Evolutionary conservation across 768 basidiomycete species (phyloP).

Genomic region (Mycena crocata): DNA sequence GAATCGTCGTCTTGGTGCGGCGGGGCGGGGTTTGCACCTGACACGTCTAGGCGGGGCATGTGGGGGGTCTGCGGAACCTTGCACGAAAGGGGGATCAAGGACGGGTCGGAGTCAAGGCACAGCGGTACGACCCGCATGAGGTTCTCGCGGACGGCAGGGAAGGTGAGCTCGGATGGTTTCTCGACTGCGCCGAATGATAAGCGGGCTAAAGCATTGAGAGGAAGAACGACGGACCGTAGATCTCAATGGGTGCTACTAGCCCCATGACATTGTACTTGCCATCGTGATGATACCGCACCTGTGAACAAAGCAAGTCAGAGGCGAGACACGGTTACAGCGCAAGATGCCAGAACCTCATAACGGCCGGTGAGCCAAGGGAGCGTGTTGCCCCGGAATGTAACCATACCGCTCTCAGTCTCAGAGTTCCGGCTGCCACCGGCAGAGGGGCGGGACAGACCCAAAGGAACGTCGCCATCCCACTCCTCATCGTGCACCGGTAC

Average conservation of each 20-base stretch:
- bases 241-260: conserved; percentile 85
- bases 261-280: conserved; percentile 98
- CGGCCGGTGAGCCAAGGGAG: conserved; percentile 88
- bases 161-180: conserved; percentile 71
- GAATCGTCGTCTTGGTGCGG: conserved; percentile 43
- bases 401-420: conserved; percentile 68
- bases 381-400: conserved; percentile 81
- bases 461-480: conserved; percentile 89
- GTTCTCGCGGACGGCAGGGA: conserved; percentile 70
- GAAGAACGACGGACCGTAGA: conserved; percentile 73
- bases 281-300: conserved; percentile 95
- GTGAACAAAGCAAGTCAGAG: conserved; percentile 3
- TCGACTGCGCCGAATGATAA: conserved; percentile 62
- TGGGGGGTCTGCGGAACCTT: conserved; percentile 48
- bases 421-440: conserved; percentile 42
- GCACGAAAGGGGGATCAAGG: conserved; percentile 80
- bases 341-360: conserved; percentile 75
- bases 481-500: conserved; percentile 90
- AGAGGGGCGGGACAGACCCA: conserved; percentile 56
- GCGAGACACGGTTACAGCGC: neutral
- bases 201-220: neutral
- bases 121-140: conserved; percentile 85
- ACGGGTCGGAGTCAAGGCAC: conserved; percentile 88
- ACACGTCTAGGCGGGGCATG: conserved; percentile 13
- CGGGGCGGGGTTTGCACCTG: conserved; percentile 1